Conservation (phyloP, 345 rosid genomes). For the Aurinia saxatilis region DNA sequence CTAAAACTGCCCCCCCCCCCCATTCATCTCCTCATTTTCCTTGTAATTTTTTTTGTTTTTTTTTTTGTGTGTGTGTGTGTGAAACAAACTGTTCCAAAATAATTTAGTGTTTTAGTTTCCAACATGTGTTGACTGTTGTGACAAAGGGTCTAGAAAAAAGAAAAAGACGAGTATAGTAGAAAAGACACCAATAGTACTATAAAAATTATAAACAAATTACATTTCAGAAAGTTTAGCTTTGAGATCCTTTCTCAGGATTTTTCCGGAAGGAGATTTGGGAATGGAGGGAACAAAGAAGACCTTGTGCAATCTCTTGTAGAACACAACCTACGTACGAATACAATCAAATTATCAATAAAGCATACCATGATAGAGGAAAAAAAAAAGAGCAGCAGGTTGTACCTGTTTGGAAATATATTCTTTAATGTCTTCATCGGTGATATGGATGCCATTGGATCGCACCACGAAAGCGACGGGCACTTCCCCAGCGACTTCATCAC, state of each 20-base stretch:
- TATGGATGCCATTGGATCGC: slow-evolving; percentile 44
- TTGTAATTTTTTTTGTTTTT: too few species aligned
- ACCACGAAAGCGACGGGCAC: slow-evolving; percentile 94
- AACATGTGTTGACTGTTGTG: background rate
- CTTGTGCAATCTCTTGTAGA: slow-evolving; percentile 75
- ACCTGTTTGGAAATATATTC: slow-evolving; percentile 79
- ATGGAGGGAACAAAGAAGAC: slow-evolving; percentile 71
- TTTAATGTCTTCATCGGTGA: slow-evolving; percentile 60
- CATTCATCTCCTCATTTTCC: too few species aligned
- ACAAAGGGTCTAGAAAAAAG: background rate
- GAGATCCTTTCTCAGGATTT: slow-evolving; percentile 78
- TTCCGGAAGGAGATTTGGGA: slow-evolving; percentile 87
- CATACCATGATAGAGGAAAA: background rate
- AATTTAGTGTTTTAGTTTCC: background rate
- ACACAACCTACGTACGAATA: slow-evolving; percentile 48
- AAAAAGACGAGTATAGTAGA: background rate
- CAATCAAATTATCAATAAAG: background rate
- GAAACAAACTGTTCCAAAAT: background rate
- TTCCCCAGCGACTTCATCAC: slow-evolving; percentile 85
- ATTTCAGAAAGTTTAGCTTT: slow-evolving; percentile 47
- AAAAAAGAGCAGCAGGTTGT: too few species aligned
- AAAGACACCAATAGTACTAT: background rate
- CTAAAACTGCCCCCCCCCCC: too few species aligned
- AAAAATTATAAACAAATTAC: background rate
- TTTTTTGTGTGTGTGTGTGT: too few species aligned